Base-by-base conservation (phyloP, 2,329 filamentous ascomycete species). In the Monosporascus cannonballus region DNA sequence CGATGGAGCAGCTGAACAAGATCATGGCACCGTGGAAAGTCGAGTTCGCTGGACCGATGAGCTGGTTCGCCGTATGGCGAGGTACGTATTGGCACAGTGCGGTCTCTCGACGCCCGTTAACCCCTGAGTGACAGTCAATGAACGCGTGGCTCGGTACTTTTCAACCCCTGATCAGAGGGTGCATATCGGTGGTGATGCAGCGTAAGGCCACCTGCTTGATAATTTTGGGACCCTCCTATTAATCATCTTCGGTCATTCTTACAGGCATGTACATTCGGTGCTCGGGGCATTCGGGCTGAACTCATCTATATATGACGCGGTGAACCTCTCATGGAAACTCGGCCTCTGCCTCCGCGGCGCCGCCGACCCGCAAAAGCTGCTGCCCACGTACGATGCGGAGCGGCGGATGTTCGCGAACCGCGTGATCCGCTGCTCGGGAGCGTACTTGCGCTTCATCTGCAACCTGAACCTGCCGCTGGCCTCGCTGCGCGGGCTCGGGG, bases 241-340 rank as follows among this genome's bases (percentile, higher is more conserved):
- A 25, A 18, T 24, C 22, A n/a, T 34, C 9, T 30, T 30, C 30
- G 9, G 11, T 14, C 30, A 34, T 34, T 34, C 30, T 34, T 17
- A 9, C 20, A 67, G 65, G 2, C 66, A 68, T 48, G 62, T 70
- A 9, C 68, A 71, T 52, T 65, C 61, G 9, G 65, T 69, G 15
- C 61, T 71, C 54, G 68, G 68, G 1, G 69, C 68, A 1, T 70
- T 70, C 47, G 69, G 69, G 9, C 62, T 70, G 1, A 71, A 71
- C 51, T 59, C 66, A 2, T 69, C 68, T n/a, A 68, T 71, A 47
- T 51, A 63, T 8, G 69, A 71, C 50, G 63, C 65, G 7, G 58
- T 63, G 5, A 71, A 71, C 41, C 61, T 71, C 2, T 58, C 57
- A 3, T 71, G 69, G 69, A 71, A 71, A 51, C 51, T 71, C 15